phyloP scores from a whole-genome alignment of 139 green algal genomes.

The Coelastrella sp. region DNA sequence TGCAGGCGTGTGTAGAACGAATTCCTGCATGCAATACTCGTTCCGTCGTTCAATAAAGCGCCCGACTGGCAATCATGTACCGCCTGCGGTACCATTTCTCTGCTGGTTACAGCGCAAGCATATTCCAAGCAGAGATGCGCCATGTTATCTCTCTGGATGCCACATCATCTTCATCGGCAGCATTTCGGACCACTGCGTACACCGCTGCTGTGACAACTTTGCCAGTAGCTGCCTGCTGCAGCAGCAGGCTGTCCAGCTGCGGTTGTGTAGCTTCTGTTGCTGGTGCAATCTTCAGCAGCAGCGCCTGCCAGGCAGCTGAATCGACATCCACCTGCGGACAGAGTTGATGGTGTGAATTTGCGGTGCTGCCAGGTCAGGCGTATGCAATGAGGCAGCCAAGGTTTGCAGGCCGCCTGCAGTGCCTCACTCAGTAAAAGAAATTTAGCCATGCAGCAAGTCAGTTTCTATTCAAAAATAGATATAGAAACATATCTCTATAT shows the following conservation, averaged over 20 bases:
- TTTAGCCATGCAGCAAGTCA: too few species aligned
- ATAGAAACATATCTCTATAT: too few species aligned
- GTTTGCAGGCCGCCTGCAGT: not conserved
- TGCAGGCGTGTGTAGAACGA: too few species aligned
- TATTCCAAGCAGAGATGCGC: not conserved
- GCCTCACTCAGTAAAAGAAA: not conserved
- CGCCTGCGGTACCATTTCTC: too few species aligned
- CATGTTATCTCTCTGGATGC: not conserved
- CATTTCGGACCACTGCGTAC: not conserved
- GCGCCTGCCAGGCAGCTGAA: not conserved
- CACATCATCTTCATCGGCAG: not conserved
- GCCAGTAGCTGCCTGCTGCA: not conserved
- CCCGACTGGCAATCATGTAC: too few species aligned
- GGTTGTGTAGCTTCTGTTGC: not conserved
- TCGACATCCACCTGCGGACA: not conserved
- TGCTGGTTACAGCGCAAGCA: too few species aligned
- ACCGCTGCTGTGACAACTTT: not conserved
- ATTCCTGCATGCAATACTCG: too few species aligned
- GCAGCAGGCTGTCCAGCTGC: not conserved
- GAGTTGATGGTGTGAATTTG: not conserved
- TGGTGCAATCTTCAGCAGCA: not conserved
- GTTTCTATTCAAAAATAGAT: too few species aligned
- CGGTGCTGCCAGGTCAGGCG: too few species aligned
- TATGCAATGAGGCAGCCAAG: too few species aligned
- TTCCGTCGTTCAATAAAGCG: too few species aligned